Percentiles rank a stretch among this genome's conserved stretches.
Conservation (phyloP, 2,329 filamentous ascomycete genomes). For the Fusarium coicis region DNA sequence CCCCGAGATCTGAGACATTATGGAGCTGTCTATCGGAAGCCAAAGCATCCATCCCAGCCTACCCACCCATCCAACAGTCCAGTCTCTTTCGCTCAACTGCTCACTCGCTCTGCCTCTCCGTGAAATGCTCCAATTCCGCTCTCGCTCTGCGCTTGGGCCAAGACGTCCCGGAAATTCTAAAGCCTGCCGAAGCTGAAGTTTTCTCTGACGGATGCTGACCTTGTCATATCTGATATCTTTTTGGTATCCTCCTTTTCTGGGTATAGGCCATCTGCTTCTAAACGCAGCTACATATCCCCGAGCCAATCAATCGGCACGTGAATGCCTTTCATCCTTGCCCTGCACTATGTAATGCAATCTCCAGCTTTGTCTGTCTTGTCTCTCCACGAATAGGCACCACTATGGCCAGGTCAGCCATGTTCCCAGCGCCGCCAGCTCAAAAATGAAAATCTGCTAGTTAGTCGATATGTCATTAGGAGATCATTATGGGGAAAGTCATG, state of each 20-base stretch:
- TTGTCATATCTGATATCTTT: conserved; percentile 28
- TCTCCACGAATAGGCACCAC: background rate
- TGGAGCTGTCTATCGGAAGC: background rate
- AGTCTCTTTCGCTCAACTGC: background rate
- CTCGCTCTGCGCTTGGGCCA: background rate
- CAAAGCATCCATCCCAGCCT: background rate
- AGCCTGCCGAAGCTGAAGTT: background rate
- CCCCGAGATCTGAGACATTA: conserved; percentile 39
- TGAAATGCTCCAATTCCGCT: conserved; percentile 13
- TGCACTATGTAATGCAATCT: background rate
- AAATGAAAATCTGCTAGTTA: background rate
- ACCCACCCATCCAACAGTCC: background rate
- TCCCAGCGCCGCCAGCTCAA: background rate
- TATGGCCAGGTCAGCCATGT: background rate
- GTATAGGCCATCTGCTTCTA: conserved; percentile 3
- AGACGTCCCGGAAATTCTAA: background rate
- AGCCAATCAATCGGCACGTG: background rate
- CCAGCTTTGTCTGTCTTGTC: background rate
- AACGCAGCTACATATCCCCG: background rate
- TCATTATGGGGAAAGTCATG: background rate
- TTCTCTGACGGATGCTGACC: background rate
- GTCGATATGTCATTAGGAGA: background rate
- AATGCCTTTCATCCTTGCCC: background rate
- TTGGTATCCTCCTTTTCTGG: background rate
- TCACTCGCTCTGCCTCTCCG: conserved; percentile 2